These are phyloP conservation scores for Tulasnella sp. DNA, from an alignment of 768 basidiomycete genomes.

Conservation along the genomic window DNA sequence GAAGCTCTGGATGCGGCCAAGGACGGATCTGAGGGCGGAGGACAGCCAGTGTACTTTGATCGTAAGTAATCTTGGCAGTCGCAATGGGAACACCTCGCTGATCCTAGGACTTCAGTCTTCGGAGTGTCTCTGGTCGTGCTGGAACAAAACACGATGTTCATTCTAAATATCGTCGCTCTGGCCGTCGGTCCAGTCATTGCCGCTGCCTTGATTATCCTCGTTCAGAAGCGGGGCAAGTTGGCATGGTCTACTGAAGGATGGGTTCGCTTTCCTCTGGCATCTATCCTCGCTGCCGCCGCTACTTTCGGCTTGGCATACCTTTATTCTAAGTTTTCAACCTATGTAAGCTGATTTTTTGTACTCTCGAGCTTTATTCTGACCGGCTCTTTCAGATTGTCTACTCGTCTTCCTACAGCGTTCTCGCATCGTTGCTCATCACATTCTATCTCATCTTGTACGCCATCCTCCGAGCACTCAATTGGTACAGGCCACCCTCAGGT, in stretches of 20 bases:
- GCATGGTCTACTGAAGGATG: conserved; percentile 23
- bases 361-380: neutral
- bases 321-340: conserved; percentile 49
- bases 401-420: conserved; percentile 41
- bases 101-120: conserved; percentile 38
- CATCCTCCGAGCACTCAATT: conserved; percentile 25
- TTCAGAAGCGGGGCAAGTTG: conserved; percentile 17
- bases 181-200: conserved; percentile 50
- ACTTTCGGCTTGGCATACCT: conserved; percentile 39
- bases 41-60: conserved; percentile 57
- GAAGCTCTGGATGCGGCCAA: conserved; percentile 30
- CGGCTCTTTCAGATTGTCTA: conserved; percentile 42
- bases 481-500: conserved; percentile 20
- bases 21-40: conserved; percentile 18
- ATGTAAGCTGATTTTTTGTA: conserved; percentile 33
- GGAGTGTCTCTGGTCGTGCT: conserved; percentile 44
- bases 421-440: conserved; percentile 38
- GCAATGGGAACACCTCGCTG: neutral
- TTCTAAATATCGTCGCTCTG: conserved; percentile 47
- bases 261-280: conserved; percentile 51
- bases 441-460: conserved; percentile 39
- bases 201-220: conserved; percentile 27
- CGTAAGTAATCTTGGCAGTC: conserved; percentile 31
- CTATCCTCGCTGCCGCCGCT: conserved; percentile 34
- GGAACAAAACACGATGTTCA: conserved; percentile 38